phyloP scores from a whole-genome alignment of 495 filamentous ascomycete genomes.

The Penicillium antarcticum region DNA sequence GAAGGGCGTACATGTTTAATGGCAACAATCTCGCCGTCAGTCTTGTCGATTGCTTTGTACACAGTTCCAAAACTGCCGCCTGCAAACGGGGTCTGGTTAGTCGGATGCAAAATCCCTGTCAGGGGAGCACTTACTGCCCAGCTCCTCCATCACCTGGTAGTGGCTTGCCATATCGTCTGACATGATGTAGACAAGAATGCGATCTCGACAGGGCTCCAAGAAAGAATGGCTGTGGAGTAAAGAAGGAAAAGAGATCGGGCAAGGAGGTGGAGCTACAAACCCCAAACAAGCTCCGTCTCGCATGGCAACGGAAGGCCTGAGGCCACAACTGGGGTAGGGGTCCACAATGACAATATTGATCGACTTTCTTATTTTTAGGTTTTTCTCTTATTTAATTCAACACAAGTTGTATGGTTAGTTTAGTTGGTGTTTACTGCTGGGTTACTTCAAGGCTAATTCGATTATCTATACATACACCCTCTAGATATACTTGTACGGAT shows the following conservation, averaged over 20 bases:
- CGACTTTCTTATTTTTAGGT: neutral
- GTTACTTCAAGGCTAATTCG: too few species aligned
- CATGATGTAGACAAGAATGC: conserved; percentile 32
- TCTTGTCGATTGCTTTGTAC: conserved; percentile 88
- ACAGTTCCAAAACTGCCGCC: conserved; percentile 95
- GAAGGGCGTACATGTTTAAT: conserved; percentile 74
- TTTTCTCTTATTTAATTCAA: neutral
- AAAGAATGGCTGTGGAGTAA: conserved; percentile 4
- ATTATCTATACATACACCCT: neutral
- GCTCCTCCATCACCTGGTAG: conserved; percentile 88
- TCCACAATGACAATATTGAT: neutral
- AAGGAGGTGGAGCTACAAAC: conserved; percentile 29
- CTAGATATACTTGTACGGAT: conserved; percentile 85
- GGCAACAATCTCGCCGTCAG: conserved; percentile 84
- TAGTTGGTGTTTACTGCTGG: too few species aligned
- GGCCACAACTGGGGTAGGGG: conserved; percentile 17
- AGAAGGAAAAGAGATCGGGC: conserved; percentile 10
- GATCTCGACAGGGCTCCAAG: conserved; percentile 15
- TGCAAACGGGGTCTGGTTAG: conserved; percentile 27
- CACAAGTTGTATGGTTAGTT: too few species aligned
- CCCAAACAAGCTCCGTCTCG: conserved; percentile 36
- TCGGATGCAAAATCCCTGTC: neutral
- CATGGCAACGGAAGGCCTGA: conserved; percentile 38
- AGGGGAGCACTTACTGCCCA: conserved; percentile 69
- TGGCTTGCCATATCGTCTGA: conserved; percentile 67